These are phyloP conservation scores for Hyphodiscus hymeniophilus DNA, from an alignment of 495 filamentous ascomycete species.

Conservation along the genomic window DNA sequence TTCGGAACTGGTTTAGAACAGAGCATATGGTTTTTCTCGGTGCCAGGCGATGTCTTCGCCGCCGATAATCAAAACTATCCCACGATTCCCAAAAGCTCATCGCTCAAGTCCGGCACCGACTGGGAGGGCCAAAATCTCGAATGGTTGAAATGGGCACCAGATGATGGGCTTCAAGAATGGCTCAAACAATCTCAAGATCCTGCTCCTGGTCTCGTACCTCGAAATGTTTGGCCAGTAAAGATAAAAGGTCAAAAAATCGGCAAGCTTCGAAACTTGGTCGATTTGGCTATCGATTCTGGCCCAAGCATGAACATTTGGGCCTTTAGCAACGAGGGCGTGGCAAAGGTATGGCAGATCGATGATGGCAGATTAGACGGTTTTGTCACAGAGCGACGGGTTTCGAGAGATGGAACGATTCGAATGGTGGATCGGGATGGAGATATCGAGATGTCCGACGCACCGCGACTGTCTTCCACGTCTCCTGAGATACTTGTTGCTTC, in stretches of 20 bases:
- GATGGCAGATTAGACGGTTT: slow-evolving; percentile 3
- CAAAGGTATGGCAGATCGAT: slow-evolving; percentile 27
- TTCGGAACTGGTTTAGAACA: slow-evolving; percentile 34
- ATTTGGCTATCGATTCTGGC: slow-evolving; percentile 31
- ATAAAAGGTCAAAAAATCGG: slow-evolving; percentile 32
- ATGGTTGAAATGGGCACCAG: slow-evolving; percentile 20
- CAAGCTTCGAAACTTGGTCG: slow-evolving; percentile 24
- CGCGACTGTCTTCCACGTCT: not conserved
- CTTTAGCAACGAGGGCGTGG: slow-evolving; percentile 28
- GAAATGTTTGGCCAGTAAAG: slow-evolving; percentile 25
- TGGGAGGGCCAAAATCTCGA: slow-evolving; percentile 3
- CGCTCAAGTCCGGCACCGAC: not conserved
- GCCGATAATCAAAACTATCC: slow-evolving; percentile 6
- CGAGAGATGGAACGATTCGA: slow-evolving; percentile 22
- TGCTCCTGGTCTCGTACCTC: slow-evolving; percentile 11
- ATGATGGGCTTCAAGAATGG: slow-evolving; percentile 14
- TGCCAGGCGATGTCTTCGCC: slow-evolving; percentile 54
- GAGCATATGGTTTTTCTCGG: slow-evolving; percentile 49
- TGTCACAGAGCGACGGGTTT: slow-evolving; percentile 7
- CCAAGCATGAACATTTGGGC: slow-evolving; percentile 33
- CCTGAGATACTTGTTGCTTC: not conserved
- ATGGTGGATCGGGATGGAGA: slow-evolving; percentile 16
- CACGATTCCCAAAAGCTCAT: not conserved
- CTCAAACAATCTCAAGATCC: slow-evolving; percentile 7
- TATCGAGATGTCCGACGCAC: slow-evolving; percentile 15